phyloP scores from a whole-genome alignment of 2,329 filamentous ascomycete genomes.

The Aureobasidium melanogenum region DNA sequence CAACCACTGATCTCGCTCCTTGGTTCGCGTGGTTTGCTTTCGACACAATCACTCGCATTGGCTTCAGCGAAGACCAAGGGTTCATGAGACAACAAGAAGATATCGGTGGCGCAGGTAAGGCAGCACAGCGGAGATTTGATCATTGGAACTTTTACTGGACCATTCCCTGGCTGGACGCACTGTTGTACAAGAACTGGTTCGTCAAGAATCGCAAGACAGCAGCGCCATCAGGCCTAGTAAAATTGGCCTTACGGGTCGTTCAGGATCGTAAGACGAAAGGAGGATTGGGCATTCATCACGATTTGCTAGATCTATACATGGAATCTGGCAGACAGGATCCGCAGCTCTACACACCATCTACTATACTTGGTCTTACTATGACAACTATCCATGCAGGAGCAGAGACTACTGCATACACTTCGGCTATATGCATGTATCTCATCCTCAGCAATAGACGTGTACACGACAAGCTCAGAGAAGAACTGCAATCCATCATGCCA shows the following conservation, averaged over 20 bases:
- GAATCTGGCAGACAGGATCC: not conserved
- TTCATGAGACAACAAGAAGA: not conserved
- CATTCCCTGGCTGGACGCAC: not conserved
- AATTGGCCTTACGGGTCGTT: not conserved
- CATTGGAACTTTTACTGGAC: not conserved
- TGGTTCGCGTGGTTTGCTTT: not conserved
- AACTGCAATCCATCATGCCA: not conserved
- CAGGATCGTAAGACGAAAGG: not conserved
- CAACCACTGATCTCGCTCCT: not conserved
- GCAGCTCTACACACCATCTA: not conserved
- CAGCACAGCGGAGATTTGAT: not conserved
- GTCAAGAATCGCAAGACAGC: not conserved
- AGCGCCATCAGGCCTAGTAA: not conserved
- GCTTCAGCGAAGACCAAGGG: not conserved
- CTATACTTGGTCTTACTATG: not conserved
- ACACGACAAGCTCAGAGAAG: not conserved
- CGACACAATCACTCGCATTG: not conserved
- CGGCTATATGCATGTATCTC: not conserved
- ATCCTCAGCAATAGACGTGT: not conserved
- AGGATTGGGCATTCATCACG: not conserved
- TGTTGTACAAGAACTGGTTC: not conserved
- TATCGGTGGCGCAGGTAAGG: not conserved
- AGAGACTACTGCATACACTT: not conserved
- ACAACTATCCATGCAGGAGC: not conserved
- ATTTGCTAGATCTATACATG: not conserved